Conservation (phyloP, 371 early-diverging fungal species). For the Syncephalis fuscata region DNA sequence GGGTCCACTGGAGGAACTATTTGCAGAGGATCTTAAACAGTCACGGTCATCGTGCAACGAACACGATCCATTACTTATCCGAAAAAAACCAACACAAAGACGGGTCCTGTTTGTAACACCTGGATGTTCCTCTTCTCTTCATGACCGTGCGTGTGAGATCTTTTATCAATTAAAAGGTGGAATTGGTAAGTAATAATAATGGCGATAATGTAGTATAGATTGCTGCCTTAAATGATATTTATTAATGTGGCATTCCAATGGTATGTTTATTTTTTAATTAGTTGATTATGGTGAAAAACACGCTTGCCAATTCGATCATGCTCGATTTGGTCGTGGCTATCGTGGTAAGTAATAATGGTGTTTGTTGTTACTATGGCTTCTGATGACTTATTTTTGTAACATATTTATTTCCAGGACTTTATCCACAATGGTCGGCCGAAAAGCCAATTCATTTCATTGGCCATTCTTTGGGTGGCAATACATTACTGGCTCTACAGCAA, state of each 20-base stretch:
- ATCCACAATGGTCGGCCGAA: constrained; percentile 7
- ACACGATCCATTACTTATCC: neutral
- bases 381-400: too few relatives aligned
- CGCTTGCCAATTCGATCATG: constrained; percentile 6
- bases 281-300: constrained; percentile 11
- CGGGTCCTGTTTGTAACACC: constrained; percentile 3
- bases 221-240: neutral
- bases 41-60: too few relatives aligned
- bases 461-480: constrained; percentile 8
- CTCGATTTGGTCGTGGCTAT: constrained; percentile 6
- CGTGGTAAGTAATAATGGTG: constrained; percentile 1
- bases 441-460: constrained; percentile 10
- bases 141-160: constrained; percentile 8
- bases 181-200: neutral
- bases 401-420: too few relatives aligned
- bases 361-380: neutral
- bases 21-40: neutral
- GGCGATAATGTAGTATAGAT: neutral
- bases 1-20: constrained; percentile 3
- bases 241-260: neutral
- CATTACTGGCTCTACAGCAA: constrained; percentile 8
- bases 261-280: neutral
- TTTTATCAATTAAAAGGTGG: constrained; percentile 11
- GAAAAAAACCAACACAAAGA: neutral
- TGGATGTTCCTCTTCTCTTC: constrained; percentile 4